These are phyloP conservation scores for Yarrowia osloensis DNA, from an alignment of 805 yeast genomes.

Conservation along the genomic window DNA sequence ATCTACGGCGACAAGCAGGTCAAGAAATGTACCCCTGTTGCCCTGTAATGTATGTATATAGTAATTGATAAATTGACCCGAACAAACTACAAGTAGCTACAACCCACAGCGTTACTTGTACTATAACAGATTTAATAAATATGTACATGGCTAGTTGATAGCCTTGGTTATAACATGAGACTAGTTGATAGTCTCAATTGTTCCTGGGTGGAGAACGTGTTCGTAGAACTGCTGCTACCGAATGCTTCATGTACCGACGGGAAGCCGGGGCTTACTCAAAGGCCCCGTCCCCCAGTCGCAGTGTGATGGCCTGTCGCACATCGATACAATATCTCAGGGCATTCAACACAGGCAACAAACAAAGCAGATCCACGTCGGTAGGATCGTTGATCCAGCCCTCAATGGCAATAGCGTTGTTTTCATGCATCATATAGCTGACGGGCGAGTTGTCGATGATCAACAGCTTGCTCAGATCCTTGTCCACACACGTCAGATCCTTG, in stretches of 20 bases:
- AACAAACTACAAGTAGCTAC: background rate
- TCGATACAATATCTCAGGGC: constrained; percentile 80
- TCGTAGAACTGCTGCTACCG: background rate
- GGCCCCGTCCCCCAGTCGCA: constrained; percentile 69
- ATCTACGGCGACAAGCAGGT: constrained; percentile 71
- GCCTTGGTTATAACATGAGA: constrained; percentile 18
- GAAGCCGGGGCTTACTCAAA: constrained; percentile 42
- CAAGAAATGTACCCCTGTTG: constrained; percentile 48
- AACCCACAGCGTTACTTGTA: no score
- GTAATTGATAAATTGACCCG: background rate
- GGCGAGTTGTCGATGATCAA: constrained; percentile 93
- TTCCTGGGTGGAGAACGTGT: background rate
- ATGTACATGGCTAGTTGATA: constrained; percentile 24
- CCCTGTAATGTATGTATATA: constrained; percentile 18
- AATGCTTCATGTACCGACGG: background rate
- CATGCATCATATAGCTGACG: constrained; percentile 75
- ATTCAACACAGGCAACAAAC: constrained; percentile 75
- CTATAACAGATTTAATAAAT: constrained; percentile 13
- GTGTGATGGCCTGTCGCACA: constrained; percentile 73
- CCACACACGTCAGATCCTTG: constrained; percentile 60
- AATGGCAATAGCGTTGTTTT: constrained; percentile 82
- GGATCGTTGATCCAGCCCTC: constrained; percentile 99
- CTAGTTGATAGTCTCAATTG: constrained; percentile 15
- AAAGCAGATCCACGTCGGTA: constrained; percentile 79
- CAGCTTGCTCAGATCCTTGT: constrained; percentile 63